Evolutionary conservation across 2,329 filamentous ascomycete species (phyloP), one percentile per base, ranked within the genome.

Genomic region (Aurifilum marmelostoma): DNA sequence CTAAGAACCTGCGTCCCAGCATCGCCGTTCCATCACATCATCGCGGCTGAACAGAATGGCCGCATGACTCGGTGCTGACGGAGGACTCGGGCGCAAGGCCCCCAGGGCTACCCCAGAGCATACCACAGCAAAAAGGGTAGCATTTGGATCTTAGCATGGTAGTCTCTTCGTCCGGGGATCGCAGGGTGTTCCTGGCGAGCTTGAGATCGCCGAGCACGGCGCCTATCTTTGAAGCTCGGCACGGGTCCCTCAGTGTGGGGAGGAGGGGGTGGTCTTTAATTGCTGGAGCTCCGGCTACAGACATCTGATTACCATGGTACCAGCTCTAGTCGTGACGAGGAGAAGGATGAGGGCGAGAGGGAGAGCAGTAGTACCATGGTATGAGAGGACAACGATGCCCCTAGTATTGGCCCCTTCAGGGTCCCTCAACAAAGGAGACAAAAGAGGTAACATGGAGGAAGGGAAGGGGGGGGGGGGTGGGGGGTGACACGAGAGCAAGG

Each of bases 11-110:
- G 41, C 27, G 16, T 47, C 27, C 18, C 39, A 9, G 32, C n/a
- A 56, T 37, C 6, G 16, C 14, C 56, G n/a, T 12, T 34, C 37
- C 43, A 62, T 63, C 59, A 52, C 63, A 69, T 69, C 67, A 69
- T 66, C 65, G 58, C 56, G 47, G 59, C 62, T 66, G 58, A 64
- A 69, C 66, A 59, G 24, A 50, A 59, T 47, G 27, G 52, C 47
- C 11, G 21, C 67, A 69, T 69, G 67, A 69, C 67, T 69, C 67
- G 67, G 37, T 59, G 43, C 27, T 37, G 47, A 27, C 47, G 29
- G 16, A 18, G 56, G 52, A 32, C 63, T 34, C 54, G 37, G 39
- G 8, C n/a, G 32, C 16, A 18, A 18, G 18, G 56, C 29, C 56
- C 29, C 29, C 27, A 27, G 54, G 56, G 16, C 56, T 59, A 59